A percentile compares a stretch with the other conserved stretches of the same genome.
These are phyloP conservation scores for Bromus sterilis DNA, from an alignment of 176 grass and related monocot genomes.

Conservation along the genomic window DNA sequence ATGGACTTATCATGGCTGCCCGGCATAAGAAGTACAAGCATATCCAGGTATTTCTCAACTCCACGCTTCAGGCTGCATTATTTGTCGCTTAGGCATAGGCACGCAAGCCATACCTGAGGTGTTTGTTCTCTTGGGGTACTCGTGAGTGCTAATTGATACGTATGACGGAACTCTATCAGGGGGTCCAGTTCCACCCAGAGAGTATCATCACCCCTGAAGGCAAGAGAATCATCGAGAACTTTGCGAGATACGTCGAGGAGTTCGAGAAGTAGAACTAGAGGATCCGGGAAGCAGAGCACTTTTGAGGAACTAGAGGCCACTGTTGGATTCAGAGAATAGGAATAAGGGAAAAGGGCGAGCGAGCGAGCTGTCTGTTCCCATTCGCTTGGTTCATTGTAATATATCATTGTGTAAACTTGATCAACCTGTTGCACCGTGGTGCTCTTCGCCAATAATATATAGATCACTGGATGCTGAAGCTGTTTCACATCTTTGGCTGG, in stretches of 20 bases:
- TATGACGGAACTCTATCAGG: constrained; percentile 28
- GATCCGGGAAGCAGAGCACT: constrained; percentile 19
- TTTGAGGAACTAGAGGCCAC: not conserved
- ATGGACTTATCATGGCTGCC: constrained; percentile 88
- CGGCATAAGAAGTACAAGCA: constrained; percentile 79
- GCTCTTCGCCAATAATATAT: not conserved
- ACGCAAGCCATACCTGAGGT: not conserved
- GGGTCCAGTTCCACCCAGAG: constrained; percentile 96
- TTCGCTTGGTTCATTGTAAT: constrained; percentile 8
- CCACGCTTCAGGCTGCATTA: not conserved
- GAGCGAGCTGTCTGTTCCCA: not conserved
- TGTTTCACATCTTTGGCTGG: too few species aligned
- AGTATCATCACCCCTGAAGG: constrained; percentile 91
- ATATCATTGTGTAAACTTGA: not conserved
- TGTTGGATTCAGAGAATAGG: not conserved
- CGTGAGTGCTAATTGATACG: not conserved
- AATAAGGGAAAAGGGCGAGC: not conserved
- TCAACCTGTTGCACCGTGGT: not conserved
- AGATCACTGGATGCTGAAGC: not conserved
- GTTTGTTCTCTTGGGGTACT: not conserved
- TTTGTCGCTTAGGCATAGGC: not conserved
- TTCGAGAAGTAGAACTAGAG: constrained; percentile 35
- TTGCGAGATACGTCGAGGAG: constrained; percentile 54
- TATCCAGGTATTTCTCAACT: constrained; percentile 48
- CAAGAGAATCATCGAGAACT: constrained; percentile 76